Conservation (phyloP, 2,329 filamentous ascomycete species). For the Pestalotiopsis sp. region DNA sequence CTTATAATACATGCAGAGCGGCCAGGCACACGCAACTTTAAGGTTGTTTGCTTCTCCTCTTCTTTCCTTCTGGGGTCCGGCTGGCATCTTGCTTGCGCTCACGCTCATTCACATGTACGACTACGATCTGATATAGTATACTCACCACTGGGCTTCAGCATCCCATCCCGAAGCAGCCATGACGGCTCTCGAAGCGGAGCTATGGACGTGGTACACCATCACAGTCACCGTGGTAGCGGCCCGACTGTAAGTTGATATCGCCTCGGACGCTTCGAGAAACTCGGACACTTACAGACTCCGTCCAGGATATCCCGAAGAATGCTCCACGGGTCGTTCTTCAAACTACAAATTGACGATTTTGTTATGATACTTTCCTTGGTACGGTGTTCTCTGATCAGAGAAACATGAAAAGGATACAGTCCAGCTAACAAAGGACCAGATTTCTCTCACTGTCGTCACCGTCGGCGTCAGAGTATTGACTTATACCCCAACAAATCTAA, state of each 20-base stretch:
- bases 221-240: slow-evolving; percentile 39
- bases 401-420: slow-evolving; percentile 4
- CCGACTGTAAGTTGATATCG: slow-evolving; percentile 38
- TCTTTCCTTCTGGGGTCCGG: not conserved
- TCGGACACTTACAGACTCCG: slow-evolving; percentile 5
- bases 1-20: not conserved
- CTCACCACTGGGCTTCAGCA: not conserved
- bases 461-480: slow-evolving; percentile 57
- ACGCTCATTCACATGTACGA: not conserved
- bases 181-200: slow-evolving; percentile 36
- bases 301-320: slow-evolving; percentile 40
- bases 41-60: not conserved
- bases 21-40: not conserved
- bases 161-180: slow-evolving; percentile 4
- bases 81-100: not conserved
- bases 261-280: not conserved
- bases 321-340: slow-evolving; percentile 45
- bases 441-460: slow-evolving; percentile 56
- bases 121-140: not conserved
- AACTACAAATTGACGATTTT: slow-evolving; percentile 57
- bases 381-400: slow-evolving; percentile 24
- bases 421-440: slow-evolving; percentile 27
- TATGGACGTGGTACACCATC: slow-evolving; percentile 48
- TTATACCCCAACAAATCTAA: slow-evolving; percentile 61
- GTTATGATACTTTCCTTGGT: slow-evolving; percentile 57